Evolutionary conservation across 2,329 filamentous ascomycete genomes (phyloP), one percentile per base, ranked within the genome.

Genomic region (Lasiodiplodia sp.): DNA sequence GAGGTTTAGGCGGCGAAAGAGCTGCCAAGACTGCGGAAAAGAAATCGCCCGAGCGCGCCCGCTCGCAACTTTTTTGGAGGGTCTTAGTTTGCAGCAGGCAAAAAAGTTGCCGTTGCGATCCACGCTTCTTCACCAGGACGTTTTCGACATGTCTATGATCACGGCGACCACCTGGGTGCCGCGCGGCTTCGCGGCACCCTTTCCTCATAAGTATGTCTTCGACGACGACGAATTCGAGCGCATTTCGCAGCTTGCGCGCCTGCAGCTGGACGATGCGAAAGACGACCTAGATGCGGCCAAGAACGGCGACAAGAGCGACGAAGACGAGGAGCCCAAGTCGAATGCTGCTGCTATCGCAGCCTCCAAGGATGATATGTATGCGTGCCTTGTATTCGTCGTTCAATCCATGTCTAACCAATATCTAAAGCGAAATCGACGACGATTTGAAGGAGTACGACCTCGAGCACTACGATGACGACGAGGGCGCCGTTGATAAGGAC

Each of bases 381-480:
- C n/a, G 49, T n/a, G 79, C 28, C 52, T 21, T 28, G 28, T 12
- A 79, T 76, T 31, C 21, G 4, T 38, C 28, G 25, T 23, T 3
- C 16, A 21, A 57, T 25, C 5, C n/a, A 25, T 14, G n/a, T 44
- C 44, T 47, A 23, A 57, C 53, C 7, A 3, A 23, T 80, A 10
- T 60, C n/a, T 18, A 16, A 38, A 80, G 78, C 58, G 80, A 81
- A 69, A 75, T 78, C 25, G 93, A 97, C 76, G 93, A 96, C 73
- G 94, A 97, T 78, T 86, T 99, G 62, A 96, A 95, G 81, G 94
- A 99, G 81, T 99, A 97, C 81, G 91, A 99, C 77, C 87, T 99
- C 67, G 95, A 98, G 72, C 90, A 97, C 80, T 99, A 99, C 79
- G 96, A 99, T 75, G 92, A 96, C 73, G 92, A 96, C 57, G 88